Conservation (phyloP, 164 flowering plant species). For the Echeveria elegans region DNA sequence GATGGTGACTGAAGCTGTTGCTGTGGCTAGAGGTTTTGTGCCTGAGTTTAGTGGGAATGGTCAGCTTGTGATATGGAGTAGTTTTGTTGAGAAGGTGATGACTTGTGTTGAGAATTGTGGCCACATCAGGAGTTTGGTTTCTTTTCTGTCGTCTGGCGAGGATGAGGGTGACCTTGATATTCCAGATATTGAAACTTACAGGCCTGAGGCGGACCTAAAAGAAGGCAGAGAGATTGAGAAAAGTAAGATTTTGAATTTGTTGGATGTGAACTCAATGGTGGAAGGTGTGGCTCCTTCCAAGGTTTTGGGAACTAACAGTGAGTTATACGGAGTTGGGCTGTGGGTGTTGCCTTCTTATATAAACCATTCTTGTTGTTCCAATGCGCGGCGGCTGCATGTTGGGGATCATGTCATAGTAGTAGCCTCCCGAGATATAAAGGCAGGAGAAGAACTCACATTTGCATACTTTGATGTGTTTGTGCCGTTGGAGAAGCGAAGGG, state of each 20-base stretch:
- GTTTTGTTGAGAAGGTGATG: conserved; percentile 50
- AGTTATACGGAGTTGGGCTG: conserved; percentile 65
- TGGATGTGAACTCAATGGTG: conserved; percentile 79
- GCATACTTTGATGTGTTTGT: conserved; percentile 62
- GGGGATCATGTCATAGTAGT: conserved; percentile 60
- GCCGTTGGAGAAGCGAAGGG: conserved; percentile 39
- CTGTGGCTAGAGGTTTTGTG: conserved; percentile 62
- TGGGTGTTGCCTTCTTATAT: conserved; percentile 76
- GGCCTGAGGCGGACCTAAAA: conserved; percentile 39
- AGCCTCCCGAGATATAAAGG: conserved; percentile 66
- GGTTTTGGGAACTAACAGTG: conserved; percentile 58
- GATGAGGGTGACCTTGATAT: neutral
- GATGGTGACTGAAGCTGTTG: conserved; percentile 65
- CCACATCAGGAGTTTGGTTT: conserved; percentile 30
- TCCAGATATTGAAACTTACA: conserved; percentile 19
- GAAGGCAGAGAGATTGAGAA: conserved; percentile 24
- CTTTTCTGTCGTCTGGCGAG: conserved; percentile 23
- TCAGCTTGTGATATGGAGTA: conserved; percentile 86
- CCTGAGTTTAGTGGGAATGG: conserved; percentile 42
- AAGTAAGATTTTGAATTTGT: conserved; percentile 35
- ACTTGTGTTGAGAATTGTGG: conserved; percentile 33
- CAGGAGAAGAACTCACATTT: conserved; percentile 84
- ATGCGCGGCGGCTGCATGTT: conserved; percentile 62
- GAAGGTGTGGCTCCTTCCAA: conserved; percentile 54
- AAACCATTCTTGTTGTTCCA: conserved; percentile 82